Base-by-base conservation (phyloP, 192 early-diverging fungal species). In the Coemansia reversa region DNA sequence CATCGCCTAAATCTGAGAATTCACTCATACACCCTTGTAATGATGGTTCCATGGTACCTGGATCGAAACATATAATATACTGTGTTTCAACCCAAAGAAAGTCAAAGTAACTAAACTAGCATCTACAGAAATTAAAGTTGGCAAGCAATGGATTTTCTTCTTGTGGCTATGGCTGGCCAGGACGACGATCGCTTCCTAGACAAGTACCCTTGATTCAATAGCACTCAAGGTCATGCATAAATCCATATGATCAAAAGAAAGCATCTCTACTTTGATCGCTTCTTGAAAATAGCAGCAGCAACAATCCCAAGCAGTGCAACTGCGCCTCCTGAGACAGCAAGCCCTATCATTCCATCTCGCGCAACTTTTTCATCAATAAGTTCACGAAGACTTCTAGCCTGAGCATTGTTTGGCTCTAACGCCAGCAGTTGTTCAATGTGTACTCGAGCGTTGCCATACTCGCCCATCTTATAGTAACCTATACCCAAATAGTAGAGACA, bases 401-500 rank as follows among this genome's bases (percentile, higher is more conserved):
- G 94, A 9, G 82, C 83, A 71, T 98, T 98, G 30, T 83, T 72
- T 9, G 93, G 91, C 70, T 98, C 96, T 29, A 89, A 67, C 16
- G 89, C 81, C 61, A 98, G 67, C n/a, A 98, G 83, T 51, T 85
- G 84, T 33, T 93, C 87, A 67, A 91, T 93, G 72, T 85, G 91
- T n/a, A 88, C 84, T 35, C 89, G 81, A 1, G 94, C 92, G 63
- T 90, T 88, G 39, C 75, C 77, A 69, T 93, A 98, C 65, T 92
- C 88, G n/a, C 90, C 89, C 60, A 95, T 83, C 73, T 93, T 94
- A 84, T 88, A 96, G 71, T 94, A 85, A 7, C 93, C 96, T 18
- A 98, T 74, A 4, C 93, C 92, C 52, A 98, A 67, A 66, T 96
- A 98, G 75, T 95, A 98, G 28, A 96, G 82, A 66, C 96, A 98